These are phyloP conservation scores for Aspergillus fumigatiaffinis DNA, from an alignment of 2,329 filamentous ascomycete genomes.

Conservation along the genomic window DNA sequence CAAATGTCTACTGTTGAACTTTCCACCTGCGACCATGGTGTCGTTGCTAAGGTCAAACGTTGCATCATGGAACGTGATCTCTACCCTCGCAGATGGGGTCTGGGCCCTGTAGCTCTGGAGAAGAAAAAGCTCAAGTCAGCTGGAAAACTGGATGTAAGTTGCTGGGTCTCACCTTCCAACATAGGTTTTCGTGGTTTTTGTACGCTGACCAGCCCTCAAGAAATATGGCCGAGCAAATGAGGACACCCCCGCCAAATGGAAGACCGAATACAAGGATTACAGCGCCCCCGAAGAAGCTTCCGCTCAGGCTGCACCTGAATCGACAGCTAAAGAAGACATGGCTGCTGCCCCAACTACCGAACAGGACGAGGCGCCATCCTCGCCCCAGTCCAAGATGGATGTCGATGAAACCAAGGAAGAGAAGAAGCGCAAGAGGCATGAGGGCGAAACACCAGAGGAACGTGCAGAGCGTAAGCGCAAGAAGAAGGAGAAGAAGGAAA, in stretches of 20 bases:
- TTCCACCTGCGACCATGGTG: conserved; percentile 93
- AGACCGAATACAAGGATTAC: conserved; percentile 87
- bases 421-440: conserved; percentile 55
- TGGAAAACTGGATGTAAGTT: conserved; percentile 80
- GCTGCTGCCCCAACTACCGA: conserved; percentile 20
- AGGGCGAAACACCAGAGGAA: conserved; percentile 51
- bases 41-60: conserved; percentile 97
- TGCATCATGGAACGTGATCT: conserved; percentile 99
- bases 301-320: conserved; percentile 45
- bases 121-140: conserved; percentile 99
- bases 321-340: conserved; percentile 37
- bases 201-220: conserved; percentile 39
- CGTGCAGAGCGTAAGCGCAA: conserved; percentile 47
- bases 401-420: conserved; percentile 41
- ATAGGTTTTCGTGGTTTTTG: neutral
- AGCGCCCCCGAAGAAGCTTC: conserved; percentile 48
- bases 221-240: conserved; percentile 95
- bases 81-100: conserved; percentile 93
- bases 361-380: conserved; percentile 25
- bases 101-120: conserved; percentile 86
- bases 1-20: conserved; percentile 98
- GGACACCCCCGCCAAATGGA: conserved; percentile 90
- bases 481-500: conserved; percentile 54
- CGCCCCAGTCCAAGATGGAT: conserved; percentile 38
- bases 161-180: neutral